These are phyloP conservation scores for Mortierella sp. DNA, from an alignment of 371 early-diverging fungal species.

Conservation along the genomic window DNA sequence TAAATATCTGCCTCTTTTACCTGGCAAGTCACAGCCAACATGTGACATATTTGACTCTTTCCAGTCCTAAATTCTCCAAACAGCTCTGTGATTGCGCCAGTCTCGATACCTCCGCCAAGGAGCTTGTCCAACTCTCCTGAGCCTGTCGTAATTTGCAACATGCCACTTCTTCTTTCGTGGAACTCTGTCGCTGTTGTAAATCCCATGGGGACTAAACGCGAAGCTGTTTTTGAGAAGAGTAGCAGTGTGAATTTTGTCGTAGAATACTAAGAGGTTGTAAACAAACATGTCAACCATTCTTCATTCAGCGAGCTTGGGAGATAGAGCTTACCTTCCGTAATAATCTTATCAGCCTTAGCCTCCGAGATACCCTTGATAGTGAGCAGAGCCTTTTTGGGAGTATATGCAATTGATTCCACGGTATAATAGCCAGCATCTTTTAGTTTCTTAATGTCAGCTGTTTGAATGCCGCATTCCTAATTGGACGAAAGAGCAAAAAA, in stretches of 20 bases:
- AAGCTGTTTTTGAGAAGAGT: conserved; percentile 66
- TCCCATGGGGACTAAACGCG: conserved; percentile 96
- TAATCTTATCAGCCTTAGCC: conserved; percentile 98
- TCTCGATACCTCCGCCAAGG: conserved; percentile 98
- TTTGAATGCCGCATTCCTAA: conserved; percentile 87
- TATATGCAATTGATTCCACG: conserved; percentile 97
- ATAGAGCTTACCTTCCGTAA: conserved; percentile 89
- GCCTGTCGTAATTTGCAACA: conserved; percentile 95
- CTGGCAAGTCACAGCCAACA: conserved; percentile 98
- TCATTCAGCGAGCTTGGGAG: background rate
- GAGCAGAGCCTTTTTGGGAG: conserved; percentile 94
- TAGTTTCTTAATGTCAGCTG: conserved; percentile 89
- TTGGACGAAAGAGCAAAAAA: background rate
- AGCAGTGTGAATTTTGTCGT: too few species aligned
- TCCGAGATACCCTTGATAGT: conserved; percentile 99
- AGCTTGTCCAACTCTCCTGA: conserved; percentile 96
- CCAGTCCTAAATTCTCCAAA: conserved; percentile 99
- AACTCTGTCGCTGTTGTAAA: conserved; percentile 98
- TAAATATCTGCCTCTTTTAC: conserved; percentile 47
- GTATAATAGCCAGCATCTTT: conserved; percentile 96
- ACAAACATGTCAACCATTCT: background rate
- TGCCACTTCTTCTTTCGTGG: conserved; percentile 88
- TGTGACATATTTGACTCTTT: conserved; percentile 99
- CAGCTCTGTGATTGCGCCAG: conserved; percentile 99
- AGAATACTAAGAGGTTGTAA: too few species aligned